phyloP scores from a whole-genome alignment of 140 eudicot genomes.

The Erigeron philadelphicus region DNA sequence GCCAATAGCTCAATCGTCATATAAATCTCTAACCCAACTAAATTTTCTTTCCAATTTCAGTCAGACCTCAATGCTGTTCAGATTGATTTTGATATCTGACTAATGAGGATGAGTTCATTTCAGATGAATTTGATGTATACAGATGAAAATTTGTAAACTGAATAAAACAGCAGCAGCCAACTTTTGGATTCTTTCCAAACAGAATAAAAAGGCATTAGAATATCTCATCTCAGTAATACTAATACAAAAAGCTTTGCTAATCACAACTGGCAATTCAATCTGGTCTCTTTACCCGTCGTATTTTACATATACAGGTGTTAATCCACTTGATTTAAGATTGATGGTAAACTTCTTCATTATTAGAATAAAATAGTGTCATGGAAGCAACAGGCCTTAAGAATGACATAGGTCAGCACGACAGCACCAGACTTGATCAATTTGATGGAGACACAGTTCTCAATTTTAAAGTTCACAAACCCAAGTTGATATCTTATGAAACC shows the following conservation, averaged over 20 bases:
- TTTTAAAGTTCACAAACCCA: background rate
- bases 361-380: background rate
- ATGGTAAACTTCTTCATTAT: background rate
- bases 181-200: background rate
- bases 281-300: background rate
- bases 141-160: too few relatives aligned
- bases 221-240: background rate
- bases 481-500: background rate
- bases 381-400: background rate
- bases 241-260: background rate
- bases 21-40: background rate
- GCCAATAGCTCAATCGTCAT: background rate
- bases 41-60: background rate
- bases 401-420: background rate
- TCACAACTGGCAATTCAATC: background rate
- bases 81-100: background rate
- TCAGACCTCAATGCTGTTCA: conserved; percentile 9
- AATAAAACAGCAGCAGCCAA: background rate
- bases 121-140: too few relatives aligned
- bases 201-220: background rate
- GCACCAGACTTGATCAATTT: conserved; percentile 9
- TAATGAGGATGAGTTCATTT: background rate
- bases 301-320: background rate
- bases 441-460: background rate
- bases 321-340: background rate